phyloP scores from a whole-genome alignment of 2,329 filamentous ascomycete species.

The Cercospora berteroae region DNA sequence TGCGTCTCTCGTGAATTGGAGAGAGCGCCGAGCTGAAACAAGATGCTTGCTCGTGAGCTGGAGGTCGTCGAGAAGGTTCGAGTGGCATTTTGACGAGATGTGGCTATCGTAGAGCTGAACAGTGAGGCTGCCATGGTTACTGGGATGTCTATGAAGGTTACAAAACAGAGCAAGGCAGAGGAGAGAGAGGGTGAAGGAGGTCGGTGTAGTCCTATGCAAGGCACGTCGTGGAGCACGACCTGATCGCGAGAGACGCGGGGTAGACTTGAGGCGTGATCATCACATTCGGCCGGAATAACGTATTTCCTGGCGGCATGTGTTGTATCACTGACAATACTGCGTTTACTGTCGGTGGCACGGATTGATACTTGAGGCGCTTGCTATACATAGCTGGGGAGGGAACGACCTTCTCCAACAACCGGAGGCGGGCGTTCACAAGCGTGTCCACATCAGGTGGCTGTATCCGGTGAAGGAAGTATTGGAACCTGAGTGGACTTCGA shows the following conservation, averaged over 20 bases:
- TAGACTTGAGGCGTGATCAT: constrained; percentile 2
- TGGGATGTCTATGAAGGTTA: neutral
- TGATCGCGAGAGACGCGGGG: constrained; percentile 7
- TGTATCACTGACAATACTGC: neutral
- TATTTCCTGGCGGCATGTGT: neutral
- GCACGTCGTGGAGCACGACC: neutral
- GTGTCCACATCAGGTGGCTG: no score
- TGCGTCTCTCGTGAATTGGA: constrained; percentile 36
- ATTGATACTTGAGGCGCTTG: neutral
- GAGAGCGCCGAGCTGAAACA: constrained; percentile 33
- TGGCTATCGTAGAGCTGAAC: neutral
- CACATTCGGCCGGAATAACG: neutral
- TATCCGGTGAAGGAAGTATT: no score
- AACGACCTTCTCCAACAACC: no score
- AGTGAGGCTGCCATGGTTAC: neutral
- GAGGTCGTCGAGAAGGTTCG: constrained; percentile 27
- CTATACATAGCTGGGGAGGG: neutral
- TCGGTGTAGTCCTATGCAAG: constrained; percentile 1
- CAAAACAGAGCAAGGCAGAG: neutral
- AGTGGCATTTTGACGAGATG: neutral
- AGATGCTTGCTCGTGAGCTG: constrained; percentile 23
- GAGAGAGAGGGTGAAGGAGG: neutral
- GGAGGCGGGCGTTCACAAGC: no score
- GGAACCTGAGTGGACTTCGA: no score
- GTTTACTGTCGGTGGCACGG: neutral